Base-by-base conservation (phyloP, 2,329 filamentous ascomycete genomes). In the Aspergillus transmontanensis region DNA sequence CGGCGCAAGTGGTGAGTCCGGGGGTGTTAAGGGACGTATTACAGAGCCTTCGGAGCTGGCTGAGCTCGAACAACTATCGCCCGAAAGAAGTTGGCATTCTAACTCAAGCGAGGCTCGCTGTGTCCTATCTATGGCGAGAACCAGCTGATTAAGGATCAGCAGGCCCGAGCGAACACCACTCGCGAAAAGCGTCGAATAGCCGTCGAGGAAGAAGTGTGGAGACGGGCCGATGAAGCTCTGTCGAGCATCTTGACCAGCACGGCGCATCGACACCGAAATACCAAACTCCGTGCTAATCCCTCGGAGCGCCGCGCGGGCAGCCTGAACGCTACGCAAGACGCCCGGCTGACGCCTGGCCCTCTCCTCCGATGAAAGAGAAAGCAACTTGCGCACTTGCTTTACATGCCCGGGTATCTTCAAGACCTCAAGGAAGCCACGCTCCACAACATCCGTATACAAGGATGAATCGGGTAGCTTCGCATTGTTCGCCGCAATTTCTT, bases 401-500 rank as follows among this genome's bases (percentile, higher is more conserved):
- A 75, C 64, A 39, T 68, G 68, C 6, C 73, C 73, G 5, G 73
- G 73, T n/a, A 74, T 62, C 46, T 71, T 71, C 28, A 71, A 59
- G 1, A 75, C 58, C 45, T 74, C 69, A 30, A 70, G 68, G 53
- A 75, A 73, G 1, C 69, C 72, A 21, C 73, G 68, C 36, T 75
- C 73, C 5, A 71, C 68, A 32, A 74, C 69, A 45, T 75, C 71
- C 5, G 70, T 73, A 61, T 72, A 73, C 9, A 73, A 68, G 1
- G 71, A 73, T 0, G 72, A 73, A 46, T 72, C 69, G 1, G 72
- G 71, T 6, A 70, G 64, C 36, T 72, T 69, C 14, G 72, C 72
- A 54, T 72, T 72, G 11, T 72, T 64, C 11, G 64, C 64, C 1
- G 68, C 70, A 55, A 78, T 74, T 36, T 71, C 57, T 43, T 69